Percentiles rank a stretch among this genome's conserved stretches.
These are phyloP conservation scores for Pyrus communis DNA, from an alignment of 306 rosid genomes.

Conservation along the genomic window DNA sequence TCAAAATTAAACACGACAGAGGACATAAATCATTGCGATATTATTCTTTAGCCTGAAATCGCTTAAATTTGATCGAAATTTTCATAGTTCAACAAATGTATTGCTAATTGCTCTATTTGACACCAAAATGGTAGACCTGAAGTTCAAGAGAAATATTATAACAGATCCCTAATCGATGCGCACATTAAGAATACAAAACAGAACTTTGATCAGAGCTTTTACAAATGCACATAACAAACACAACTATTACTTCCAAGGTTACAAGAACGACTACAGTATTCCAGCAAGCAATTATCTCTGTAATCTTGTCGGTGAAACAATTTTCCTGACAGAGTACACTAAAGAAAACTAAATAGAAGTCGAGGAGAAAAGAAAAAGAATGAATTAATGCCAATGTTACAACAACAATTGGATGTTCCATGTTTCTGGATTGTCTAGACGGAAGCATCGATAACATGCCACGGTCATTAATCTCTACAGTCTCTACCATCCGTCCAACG, in stretches of 20 bases:
- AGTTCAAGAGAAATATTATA: background rate
- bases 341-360: background rate
- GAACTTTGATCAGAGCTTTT: background rate
- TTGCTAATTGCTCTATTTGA: background rate
- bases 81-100: background rate
- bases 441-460: slow-evolving; percentile 6
- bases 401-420: slow-evolving; percentile 34
- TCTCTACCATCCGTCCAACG: background rate
- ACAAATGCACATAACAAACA: slow-evolving; percentile 9
- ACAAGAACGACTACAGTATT: background rate
- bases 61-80: background rate
- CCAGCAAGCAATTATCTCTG: background rate
- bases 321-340: background rate
- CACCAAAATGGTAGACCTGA: background rate
- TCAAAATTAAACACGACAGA: background rate
- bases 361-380: slow-evolving; percentile 29
- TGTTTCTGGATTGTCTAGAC: slow-evolving; percentile 18
- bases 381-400: slow-evolving; percentile 43
- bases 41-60: background rate
- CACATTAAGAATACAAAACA: background rate
- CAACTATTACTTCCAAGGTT: background rate
- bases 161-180: background rate
- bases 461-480: slow-evolving; percentile 10
- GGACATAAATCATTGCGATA: background rate
- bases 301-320: background rate